phyloP scores from a whole-genome alignment of 257 asterid species.

The Lavandula angustifolia region DNA sequence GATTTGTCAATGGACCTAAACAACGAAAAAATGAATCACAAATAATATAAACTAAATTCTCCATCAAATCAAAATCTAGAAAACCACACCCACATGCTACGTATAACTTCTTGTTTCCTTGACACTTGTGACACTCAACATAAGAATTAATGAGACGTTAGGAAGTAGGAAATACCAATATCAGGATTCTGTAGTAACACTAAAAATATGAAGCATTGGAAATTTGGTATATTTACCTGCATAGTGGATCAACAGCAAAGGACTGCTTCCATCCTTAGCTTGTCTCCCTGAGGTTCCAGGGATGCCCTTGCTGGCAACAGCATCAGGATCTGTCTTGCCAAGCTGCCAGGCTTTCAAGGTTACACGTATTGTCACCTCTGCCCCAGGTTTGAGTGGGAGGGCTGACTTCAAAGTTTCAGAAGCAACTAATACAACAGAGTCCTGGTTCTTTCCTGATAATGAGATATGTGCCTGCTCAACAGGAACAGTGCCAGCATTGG shows the following conservation, averaged over 20 bases:
- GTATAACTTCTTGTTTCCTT: conserved; percentile 22
- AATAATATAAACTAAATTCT: conserved; percentile 27
- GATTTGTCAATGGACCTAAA: conserved; percentile 55
- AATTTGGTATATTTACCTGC: conserved; percentile 58
- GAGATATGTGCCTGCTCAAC: conserved; percentile 94
- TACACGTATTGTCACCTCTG: conserved; percentile 87
- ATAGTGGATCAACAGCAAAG: conserved; percentile 88
- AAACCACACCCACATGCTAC: conserved; percentile 12
- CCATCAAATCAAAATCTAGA: conserved; percentile 18
- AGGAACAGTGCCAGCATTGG: conserved; percentile 98
- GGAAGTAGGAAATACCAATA: conserved; percentile 13
- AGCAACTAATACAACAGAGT: conserved; percentile 70
- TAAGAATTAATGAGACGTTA: conserved; percentile 7
- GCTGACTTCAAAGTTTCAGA: conserved; percentile 69
- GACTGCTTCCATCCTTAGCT: conserved; percentile 83
- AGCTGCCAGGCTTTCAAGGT: conserved; percentile 98
- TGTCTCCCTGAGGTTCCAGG: conserved; percentile 63
- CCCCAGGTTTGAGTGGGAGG: conserved; percentile 96
- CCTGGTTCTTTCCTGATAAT: conserved; percentile 95
- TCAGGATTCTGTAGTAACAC: conserved; percentile 19
- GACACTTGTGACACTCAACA: conserved; percentile 17
- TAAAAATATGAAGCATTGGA: conserved; percentile 14
- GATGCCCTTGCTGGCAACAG: conserved; percentile 54
- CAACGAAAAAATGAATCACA: conserved; percentile 32
- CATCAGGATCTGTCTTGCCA: conserved; percentile 59